Base-by-base conservation (phyloP, 2,329 filamentous ascomycete species). In the Penicillium paneum region DNA sequence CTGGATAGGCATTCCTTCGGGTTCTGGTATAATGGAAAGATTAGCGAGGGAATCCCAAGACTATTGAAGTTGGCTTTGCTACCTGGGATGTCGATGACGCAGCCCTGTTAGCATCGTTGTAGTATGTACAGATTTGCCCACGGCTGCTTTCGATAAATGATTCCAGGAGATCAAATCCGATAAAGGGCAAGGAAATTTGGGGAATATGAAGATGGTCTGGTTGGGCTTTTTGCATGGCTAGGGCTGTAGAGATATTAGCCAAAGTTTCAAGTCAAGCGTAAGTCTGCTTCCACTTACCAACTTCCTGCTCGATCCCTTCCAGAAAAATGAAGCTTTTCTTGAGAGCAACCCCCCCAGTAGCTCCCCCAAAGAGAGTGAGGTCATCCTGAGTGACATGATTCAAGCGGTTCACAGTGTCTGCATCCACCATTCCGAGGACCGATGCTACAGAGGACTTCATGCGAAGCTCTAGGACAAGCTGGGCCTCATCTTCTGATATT, bases 271-370 rank as follows among this genome's bases (percentile, higher is more conserved):
- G 8, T 51, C 10, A 29, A 19, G 45, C 47, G 41, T 10, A n/a
- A 56, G 24, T 17, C 36, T 24, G 21, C 54, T 80, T 78, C 7
- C 76, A 79, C 71, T 81, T 74, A 64, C 85, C 83, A 66, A 86
- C 80, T 47, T 87, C 74, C 61, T 84, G 70, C 48, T 87, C 72
- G 26, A 88, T 71, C 36, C 88, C 77, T 70, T 89, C 84, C 39
- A 71, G 55, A 21, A 76, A 58, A 17, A 77, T 60, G 46, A 76
- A 63, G 29, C 71, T 66, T 52, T 64, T 73, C 41, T 65, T 58
- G 8, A 46, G 15, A 19, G 54, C 42, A 10, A 68, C 61, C 29
- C 52, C 47, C 17, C 51, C 49, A 26, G 49, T 38, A 24, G 55
- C 43, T 26, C 66, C 71, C 41, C 70, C 72, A 62, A 89, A 85